Evolutionary conservation across 768 basidiomycete species (phyloP).

Genomic region (Kwoniella botswanensis): DNA sequence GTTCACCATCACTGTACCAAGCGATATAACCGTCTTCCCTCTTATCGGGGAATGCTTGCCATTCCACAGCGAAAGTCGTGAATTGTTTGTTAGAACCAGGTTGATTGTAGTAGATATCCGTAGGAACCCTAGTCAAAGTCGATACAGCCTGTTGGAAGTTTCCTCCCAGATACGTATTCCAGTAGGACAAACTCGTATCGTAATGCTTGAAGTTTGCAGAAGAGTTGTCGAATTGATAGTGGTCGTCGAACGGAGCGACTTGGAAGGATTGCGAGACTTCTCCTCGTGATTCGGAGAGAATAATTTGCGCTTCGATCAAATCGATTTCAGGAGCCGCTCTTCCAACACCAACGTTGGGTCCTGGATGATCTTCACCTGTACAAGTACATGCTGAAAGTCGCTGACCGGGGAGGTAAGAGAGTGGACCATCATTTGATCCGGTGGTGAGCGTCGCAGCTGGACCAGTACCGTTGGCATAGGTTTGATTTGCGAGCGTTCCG

Average conservation of each 20-base stretch:
- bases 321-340: slow-evolving; percentile 92
- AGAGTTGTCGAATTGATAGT: slow-evolving; percentile 60
- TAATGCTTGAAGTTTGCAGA: slow-evolving; percentile 31
- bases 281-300: slow-evolving; percentile 64
- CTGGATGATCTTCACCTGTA: slow-evolving; percentile 82
- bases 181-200: slow-evolving; percentile 57
- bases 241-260: slow-evolving; percentile 68
- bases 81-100: slow-evolving; percentile 33
- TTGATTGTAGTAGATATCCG: slow-evolving; percentile 43
- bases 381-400: slow-evolving; percentile 78
- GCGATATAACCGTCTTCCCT: slow-evolving; percentile 53
- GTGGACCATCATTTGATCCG: slow-evolving; percentile 43
- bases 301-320: slow-evolving; percentile 80
- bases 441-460: slow-evolving; percentile 52
- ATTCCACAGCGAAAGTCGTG: slow-evolving; percentile 61
- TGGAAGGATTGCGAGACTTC: slow-evolving; percentile 75
- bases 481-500: slow-evolving; percentile 53
- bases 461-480: slow-evolving; percentile 44
- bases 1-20: slow-evolving; percentile 53
- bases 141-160: slow-evolving; percentile 67
- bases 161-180: slow-evolving; percentile 58
- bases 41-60: slow-evolving; percentile 54
- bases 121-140: slow-evolving; percentile 61
- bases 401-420: slow-evolving; percentile 59
- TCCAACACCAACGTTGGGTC: slow-evolving; percentile 69